phyloP scores from a whole-genome alignment of 2,329 filamentous ascomycete genomes.

The Graphilbum sp. region DNA sequence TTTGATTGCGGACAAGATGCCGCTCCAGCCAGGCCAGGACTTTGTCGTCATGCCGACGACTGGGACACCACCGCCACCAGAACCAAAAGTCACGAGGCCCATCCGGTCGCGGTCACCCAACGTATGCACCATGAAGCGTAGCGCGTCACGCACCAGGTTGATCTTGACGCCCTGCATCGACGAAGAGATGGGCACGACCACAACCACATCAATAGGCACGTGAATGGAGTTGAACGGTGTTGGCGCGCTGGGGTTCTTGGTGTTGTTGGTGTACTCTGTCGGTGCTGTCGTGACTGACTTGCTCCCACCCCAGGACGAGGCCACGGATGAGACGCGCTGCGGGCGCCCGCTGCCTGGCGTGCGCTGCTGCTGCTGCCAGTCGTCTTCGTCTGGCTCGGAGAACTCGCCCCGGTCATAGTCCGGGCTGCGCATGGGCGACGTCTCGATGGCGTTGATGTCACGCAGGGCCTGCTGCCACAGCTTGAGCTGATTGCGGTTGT shows the following conservation, averaged over 20 bases:
- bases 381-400: slow-evolving; percentile 79
- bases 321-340: slow-evolving; percentile 52
- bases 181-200: slow-evolving; percentile 91
- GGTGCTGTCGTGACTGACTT: slow-evolving; percentile 77
- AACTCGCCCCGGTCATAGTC: slow-evolving; percentile 64
- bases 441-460: slow-evolving; percentile 62
- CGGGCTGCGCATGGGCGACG: slow-evolving; percentile 45
- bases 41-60: slow-evolving; percentile 98
- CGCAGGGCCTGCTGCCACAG: slow-evolving; percentile 77
- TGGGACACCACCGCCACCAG: slow-evolving; percentile 79
- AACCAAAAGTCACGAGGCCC: slow-evolving; percentile 94
- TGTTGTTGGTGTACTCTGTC: slow-evolving; percentile 76
- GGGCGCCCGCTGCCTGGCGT: slow-evolving; percentile 13
- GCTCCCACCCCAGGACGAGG: slow-evolving; percentile 65
- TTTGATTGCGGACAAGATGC: slow-evolving; percentile 71
- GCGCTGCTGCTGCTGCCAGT: slow-evolving; percentile 49
- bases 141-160: slow-evolving; percentile 75
- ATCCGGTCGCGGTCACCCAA: slow-evolving; percentile 89
- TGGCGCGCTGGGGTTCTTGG: slow-evolving; percentile 24
- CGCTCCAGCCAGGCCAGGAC: slow-evolving; percentile 80
- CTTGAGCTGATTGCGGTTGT: slow-evolving; percentile 68
- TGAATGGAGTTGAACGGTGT: slow-evolving; percentile 44
- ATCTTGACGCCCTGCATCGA: slow-evolving; percentile 99
- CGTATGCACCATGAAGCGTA: slow-evolving; percentile 80
- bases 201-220: slow-evolving; percentile 86